Evolutionary conservation across 2,329 filamentous ascomycete species (phyloP), one percentile per base, ranked within the genome.

Genomic region (Mollisiaceae sp.): DNA sequence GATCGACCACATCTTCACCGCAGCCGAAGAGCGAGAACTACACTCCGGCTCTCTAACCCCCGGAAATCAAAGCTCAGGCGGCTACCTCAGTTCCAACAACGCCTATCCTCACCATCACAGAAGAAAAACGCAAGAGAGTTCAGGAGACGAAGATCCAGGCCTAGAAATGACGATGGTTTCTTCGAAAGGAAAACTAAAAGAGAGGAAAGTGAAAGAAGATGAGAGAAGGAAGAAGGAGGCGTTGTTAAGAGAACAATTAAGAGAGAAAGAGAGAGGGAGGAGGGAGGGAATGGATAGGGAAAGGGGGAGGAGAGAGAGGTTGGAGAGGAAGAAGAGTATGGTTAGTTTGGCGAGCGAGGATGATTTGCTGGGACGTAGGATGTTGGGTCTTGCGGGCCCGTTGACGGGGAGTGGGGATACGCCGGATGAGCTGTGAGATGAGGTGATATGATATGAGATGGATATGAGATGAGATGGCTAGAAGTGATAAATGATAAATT

Each of bases 1-100:
- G 94, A 93, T 97, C 71, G 84, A 89, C 56, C 89, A 93, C 35
- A 84, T 93, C 0, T 94, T 97, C 59, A 86, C 82, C 2, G 82
- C 85, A 56, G 78, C 74, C 0, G 75, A 78, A 47, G 75, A 77
- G 60, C 78, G 77, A 32, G 78, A 76, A 45, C 71, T 75, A 70
- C 77, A 70, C 65, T 75, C 65, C 72, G 75, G 52, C 11, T 15
- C 36, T 2, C 18, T 64, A 1, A 67, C 67, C 6, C 70, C 50
- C 18, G 50, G 50, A 8, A 8, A 4, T 14, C 22, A 24, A 32
- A 20, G 43, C 9, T 41, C 68, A n/a, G 58, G 64, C 20, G 59
- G 55, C 8, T 61, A 60, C 20, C 18, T 38, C 12, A 63, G 54
- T 20, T 50, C 45, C n/a, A 50, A 9, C 2, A 20, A 4, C 20